These are phyloP conservation scores for Calonectria henricotiae DNA, from an alignment of 2,329 filamentous ascomycete genomes.

Conservation along the genomic window DNA sequence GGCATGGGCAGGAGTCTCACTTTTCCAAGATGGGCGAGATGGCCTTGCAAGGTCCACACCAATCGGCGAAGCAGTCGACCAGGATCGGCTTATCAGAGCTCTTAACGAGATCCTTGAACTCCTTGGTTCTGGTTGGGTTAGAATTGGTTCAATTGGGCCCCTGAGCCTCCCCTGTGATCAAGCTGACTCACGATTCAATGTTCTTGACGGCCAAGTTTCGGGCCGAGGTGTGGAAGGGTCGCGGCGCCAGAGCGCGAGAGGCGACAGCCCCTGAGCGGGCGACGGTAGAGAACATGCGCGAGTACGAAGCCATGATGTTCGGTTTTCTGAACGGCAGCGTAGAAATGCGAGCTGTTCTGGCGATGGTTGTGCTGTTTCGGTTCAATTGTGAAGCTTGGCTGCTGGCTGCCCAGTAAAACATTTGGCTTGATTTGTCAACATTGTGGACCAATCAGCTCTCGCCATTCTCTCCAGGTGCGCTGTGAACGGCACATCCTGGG, in stretches of 20 bases:
- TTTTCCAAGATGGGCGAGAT: conserved; percentile 80
- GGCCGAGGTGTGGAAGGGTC: conserved; percentile 58
- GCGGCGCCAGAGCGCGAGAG: conserved; percentile 39
- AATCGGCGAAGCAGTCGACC: conserved; percentile 75
- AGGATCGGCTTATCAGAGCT: conserved; percentile 75
- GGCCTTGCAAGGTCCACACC: conserved; percentile 96
- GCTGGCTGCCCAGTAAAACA: conserved; percentile 2
- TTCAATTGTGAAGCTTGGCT: conserved; percentile 3
- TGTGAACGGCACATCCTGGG: not conserved
- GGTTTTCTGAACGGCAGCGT: not conserved
- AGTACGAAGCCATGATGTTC: conserved; percentile 45
- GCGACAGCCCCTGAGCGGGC: conserved; percentile 40
- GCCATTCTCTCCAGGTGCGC: not conserved
- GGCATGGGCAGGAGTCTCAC: conserved; percentile 41
- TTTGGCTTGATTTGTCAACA: conserved; percentile 31
- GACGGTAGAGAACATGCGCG: conserved; percentile 43
- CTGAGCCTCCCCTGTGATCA: not conserved
- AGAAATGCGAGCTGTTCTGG: not conserved
- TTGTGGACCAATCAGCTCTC: conserved; percentile 20
- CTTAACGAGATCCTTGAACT: conserved; percentile 72
- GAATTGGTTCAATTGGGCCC: conserved; percentile 14
- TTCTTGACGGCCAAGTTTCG: conserved; percentile 65
- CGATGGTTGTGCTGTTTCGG: not conserved
- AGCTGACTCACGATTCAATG: conserved; percentile 57
- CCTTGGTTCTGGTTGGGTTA: conserved; percentile 66